Evolutionary conservation across 2,329 filamentous ascomycete genomes (phyloP), one percentile per base, ranked within the genome.

Genomic region (Epichloe gansuensis): DNA sequence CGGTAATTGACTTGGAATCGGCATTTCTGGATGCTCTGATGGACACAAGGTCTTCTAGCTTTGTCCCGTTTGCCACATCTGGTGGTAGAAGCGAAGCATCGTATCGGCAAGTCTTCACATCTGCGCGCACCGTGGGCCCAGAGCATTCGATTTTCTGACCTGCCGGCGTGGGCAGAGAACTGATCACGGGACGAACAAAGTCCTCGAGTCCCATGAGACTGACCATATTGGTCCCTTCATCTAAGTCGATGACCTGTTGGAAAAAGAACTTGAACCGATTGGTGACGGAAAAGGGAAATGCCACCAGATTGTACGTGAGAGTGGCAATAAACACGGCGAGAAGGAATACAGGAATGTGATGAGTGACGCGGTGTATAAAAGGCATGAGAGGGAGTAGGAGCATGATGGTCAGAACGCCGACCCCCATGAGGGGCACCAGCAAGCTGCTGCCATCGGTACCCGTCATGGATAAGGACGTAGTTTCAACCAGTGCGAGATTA

Each of bases 231-330:
- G 75, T 70, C n/a, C 83, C 82, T 4, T 75, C 80, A 57, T 87
- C 85, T 9, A 95, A 76, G 58, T 95, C 80, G 47, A 96, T 73
- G 9, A 79, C 78, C 64, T 98, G 90, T 48, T 87, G 73, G 66
- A 97, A 96, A 67, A 83, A 94, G 47, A 91, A 75, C 67, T 97
- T 97, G 66, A 95, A 81, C 39, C 88, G 80, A 63, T 83, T 86
- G 54, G 81, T 76, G 23, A 78, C 71, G 0, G 88, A 93, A 68
- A 97, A 97, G 0, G 93, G 93, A 66, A 95, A 96, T 1, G 87
- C 87, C 2, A 80, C 70, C 4, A 96, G 77, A 63, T 94, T 95
- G 72, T 95, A 97, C 52, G 90, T 77, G 31, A 94, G 70, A 1
- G 89, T 94, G 34, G 76, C 87, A 25, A 80, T 62, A 55, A 89